phyloP scores from a whole-genome alignment of 768 basidiomycete species.

The Pholiota conissans region DNA sequence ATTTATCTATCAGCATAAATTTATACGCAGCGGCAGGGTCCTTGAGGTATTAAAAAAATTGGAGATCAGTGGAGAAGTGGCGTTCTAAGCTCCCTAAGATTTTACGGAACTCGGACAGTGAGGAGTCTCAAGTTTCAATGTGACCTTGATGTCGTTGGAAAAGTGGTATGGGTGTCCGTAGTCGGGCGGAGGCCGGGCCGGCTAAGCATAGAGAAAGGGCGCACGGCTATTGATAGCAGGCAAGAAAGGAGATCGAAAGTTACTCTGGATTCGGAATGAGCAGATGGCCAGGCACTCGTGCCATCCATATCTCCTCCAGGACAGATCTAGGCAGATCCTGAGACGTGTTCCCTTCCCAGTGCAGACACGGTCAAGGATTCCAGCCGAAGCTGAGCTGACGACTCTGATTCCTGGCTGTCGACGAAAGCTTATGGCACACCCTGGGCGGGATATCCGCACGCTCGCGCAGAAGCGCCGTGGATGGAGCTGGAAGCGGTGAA shows the following conservation, averaged over 20 bases:
- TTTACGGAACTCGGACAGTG: background rate
- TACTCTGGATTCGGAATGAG: slow-evolving; percentile 10
- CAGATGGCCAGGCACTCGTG: slow-evolving; percentile 11
- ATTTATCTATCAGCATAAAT: too few species aligned
- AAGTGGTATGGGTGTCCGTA: background rate
- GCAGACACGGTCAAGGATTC: background rate
- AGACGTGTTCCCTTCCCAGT: background rate
- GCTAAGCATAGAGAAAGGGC: background rate
- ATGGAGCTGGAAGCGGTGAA: background rate
- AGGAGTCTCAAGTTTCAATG: background rate
- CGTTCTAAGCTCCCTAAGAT: background rate
- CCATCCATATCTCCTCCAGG: slow-evolving; percentile 3
- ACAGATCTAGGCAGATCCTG: slow-evolving; percentile 4
- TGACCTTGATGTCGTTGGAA: background rate
- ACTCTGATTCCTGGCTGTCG: background rate
- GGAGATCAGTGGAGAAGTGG: background rate
- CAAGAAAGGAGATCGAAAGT: slow-evolving; percentile 2
- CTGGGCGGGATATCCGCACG: background rate
- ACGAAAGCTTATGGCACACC: background rate
- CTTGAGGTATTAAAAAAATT: too few species aligned
- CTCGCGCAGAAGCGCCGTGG: background rate
- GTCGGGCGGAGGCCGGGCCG: slow-evolving; percentile 1
- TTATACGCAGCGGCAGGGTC: too few species aligned
- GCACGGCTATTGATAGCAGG: slow-evolving; percentile 5
- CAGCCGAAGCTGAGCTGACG: background rate